A percentile compares a stretch with the other conserved stretches of the same genome.
phyloP scores from a whole-genome alignment of 2,329 filamentous ascomycete genomes.

The Domatiomyces globalis region DNA sequence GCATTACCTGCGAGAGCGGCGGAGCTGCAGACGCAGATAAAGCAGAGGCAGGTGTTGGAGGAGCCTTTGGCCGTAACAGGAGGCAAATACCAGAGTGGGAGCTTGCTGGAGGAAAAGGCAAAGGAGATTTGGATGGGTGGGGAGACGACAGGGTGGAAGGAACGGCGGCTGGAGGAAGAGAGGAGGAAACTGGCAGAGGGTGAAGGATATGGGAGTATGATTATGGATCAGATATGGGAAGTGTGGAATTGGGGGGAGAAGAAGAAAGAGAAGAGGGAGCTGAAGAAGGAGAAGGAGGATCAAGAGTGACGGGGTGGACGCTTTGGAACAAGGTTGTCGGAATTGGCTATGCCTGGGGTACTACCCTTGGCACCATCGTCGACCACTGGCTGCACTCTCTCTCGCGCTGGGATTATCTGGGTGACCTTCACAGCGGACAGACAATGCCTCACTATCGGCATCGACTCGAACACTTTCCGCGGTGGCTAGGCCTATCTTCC shows the following conservation, averaged over 20 bases:
- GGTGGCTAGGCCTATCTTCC: not conserved
- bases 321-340: not conserved
- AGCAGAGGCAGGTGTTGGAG: slow-evolving; percentile 16
- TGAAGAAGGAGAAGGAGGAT: slow-evolving; percentile 20
- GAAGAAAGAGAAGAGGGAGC: slow-evolving; percentile 8
- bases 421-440: not conserved
- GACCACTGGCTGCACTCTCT: not conserved
- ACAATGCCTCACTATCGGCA: not conserved
- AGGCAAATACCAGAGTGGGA: slow-evolving; percentile 1
- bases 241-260: slow-evolving; percentile 23
- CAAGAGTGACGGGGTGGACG: not conserved
- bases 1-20: slow-evolving; percentile 8
- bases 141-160: slow-evolving; percentile 27
- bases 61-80: slow-evolving; percentile 9
- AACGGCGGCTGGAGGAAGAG: slow-evolving; percentile 27
- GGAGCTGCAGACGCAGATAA: slow-evolving; percentile 7
- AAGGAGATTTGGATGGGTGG: slow-evolving; percentile 22
- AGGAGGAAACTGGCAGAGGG: slow-evolving; percentile 24
- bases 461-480: not conserved
- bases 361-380: not conserved
- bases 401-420: not conserved
- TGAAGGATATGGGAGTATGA: slow-evolving; percentile 33
- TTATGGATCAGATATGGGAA: slow-evolving; percentile 30
- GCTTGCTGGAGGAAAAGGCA: slow-evolving; percentile 8
- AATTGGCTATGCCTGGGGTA: not conserved